Evolutionary conservation across 2,329 filamentous ascomycete species (phyloP).

Genomic region (Fusarium equiseti): DNA sequence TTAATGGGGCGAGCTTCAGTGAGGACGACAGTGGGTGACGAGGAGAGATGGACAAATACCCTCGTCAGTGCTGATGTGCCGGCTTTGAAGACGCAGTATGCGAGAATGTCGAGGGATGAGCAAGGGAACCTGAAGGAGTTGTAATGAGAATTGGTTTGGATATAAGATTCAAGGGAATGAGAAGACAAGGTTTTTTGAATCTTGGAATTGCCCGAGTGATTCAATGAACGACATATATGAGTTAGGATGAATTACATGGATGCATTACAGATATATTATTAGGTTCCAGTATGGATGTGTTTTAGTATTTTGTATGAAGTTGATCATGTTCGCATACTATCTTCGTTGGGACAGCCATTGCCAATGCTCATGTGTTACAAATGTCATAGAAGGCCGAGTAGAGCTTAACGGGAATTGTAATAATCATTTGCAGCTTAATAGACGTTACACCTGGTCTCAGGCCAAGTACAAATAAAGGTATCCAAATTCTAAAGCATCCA

Average conservation of each 20-base stretch:
- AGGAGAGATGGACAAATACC: constrained; percentile 50
- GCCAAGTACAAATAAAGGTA: constrained; percentile 9
- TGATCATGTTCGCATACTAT: neutral
- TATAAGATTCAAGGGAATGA: neutral
- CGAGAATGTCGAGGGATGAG: constrained; percentile 49
- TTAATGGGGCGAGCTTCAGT: constrained; percentile 52
- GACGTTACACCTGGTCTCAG: neutral
- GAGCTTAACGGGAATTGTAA: neutral
- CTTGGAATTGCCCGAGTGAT: neutral
- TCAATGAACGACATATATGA: neutral
- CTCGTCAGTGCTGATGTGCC: constrained; percentile 52
- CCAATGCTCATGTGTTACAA: neutral
- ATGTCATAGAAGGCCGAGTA: neutral
- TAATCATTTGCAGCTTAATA: neutral
- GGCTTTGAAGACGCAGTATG: constrained; percentile 52
- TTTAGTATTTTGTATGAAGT: neutral
- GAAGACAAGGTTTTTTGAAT: neutral
- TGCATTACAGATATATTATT: neutral
- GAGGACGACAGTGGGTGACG: constrained; percentile 33
- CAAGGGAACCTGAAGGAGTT: constrained; percentile 33
- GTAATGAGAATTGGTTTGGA: neutral
- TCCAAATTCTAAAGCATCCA: neutral
- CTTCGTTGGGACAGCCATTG: neutral
- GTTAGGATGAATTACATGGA: neutral
- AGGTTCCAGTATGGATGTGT: neutral